These are phyloP conservation scores for Mucor ambiguus DNA, from an alignment of 371 early-diverging fungal genomes.

Conservation along the genomic window DNA sequence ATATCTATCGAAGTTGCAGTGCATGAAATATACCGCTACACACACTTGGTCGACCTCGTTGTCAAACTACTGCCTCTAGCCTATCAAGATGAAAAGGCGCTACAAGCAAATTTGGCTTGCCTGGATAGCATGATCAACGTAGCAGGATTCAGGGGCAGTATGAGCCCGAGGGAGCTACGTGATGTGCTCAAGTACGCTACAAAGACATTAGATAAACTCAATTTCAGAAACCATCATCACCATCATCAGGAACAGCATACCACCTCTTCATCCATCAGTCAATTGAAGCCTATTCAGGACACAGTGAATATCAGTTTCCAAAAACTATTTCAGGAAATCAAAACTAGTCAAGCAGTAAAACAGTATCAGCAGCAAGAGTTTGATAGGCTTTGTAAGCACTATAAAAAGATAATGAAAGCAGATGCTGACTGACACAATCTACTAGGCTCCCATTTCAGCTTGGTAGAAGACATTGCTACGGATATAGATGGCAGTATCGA, in stretches of 20 bases:
- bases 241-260: background rate
- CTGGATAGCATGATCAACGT: conserved; percentile 47
- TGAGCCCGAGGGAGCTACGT: conserved; percentile 21
- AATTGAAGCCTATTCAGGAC: conserved; percentile 14
- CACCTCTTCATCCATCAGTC: background rate
- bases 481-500: conserved; percentile 17
- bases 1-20: conserved; percentile 30
- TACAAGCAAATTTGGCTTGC: conserved; percentile 30
- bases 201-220: background rate
- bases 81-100: conserved; percentile 9
- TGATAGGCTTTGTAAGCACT: conserved; percentile 31
- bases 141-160: conserved; percentile 30
- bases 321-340: conserved; percentile 25
- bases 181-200: conserved; percentile 28
- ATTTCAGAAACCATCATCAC: background rate
- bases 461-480: conserved; percentile 13
- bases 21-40: conserved; percentile 8
- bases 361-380: conserved; percentile 35
- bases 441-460: conserved; percentile 36
- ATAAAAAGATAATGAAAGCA: background rate
- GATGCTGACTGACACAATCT: background rate
- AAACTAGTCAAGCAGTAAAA: conserved; percentile 24
- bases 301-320: conserved; percentile 37
- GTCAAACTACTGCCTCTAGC: conserved; percentile 21
- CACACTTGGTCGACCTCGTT: conserved; percentile 25